Evolutionary conservation across 306 rosid genomes (phyloP).

Genomic region (Vigna nakashimae): DNA sequence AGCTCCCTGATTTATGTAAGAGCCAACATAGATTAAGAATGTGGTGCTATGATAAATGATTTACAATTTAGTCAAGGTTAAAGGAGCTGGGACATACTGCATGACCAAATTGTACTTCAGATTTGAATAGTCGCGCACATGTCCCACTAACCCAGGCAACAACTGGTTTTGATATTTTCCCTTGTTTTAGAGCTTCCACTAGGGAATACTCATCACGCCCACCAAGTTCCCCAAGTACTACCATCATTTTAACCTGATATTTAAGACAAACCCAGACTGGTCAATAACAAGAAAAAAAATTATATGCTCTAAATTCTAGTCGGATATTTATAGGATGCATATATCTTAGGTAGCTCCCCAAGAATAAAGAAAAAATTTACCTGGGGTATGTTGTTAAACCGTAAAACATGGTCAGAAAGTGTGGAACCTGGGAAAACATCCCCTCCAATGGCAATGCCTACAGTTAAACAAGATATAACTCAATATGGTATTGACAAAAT

Average conservation of each 20-base stretch:
- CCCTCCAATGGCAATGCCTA: conserved; percentile 99
- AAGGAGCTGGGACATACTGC: conserved; percentile 73
- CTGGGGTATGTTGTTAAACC: conserved; percentile 98
- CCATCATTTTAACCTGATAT: conserved; percentile 90
- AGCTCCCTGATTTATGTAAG: conserved; percentile 72
- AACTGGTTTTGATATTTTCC: conserved; percentile 90
- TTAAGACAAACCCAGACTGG: conserved; percentile 42
- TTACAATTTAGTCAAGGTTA: conserved; percentile 34
- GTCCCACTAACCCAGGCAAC: conserved; percentile 99
- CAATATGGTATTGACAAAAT: conserved; percentile 30
- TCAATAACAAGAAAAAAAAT: conserved; percentile 26
- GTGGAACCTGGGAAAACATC: conserved; percentile 99
- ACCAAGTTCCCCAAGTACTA: conserved; percentile 98
- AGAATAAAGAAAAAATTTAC: conserved; percentile 51
- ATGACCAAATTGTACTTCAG: conserved; percentile 99
- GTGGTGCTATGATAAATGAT: conserved; percentile 31
- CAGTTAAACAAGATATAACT: conserved; percentile 46
- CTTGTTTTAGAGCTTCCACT: conserved; percentile 95
- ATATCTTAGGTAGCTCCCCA: conserved; percentile 36
- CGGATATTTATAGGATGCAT: conserved; percentile 15
- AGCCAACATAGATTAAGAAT: conserved; percentile 44
- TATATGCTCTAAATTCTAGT: conserved; percentile 19
- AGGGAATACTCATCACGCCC: conserved; percentile 96
- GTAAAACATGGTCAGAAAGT: conserved; percentile 96
- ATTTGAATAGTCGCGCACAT: conserved; percentile 96